Percentiles rank a stretch among this genome's conserved stretches.
These are phyloP conservation scores for Cladosporium sphaerospermum DNA, from an alignment of 2,329 filamentous ascomycete species.

Conservation along the genomic window DNA sequence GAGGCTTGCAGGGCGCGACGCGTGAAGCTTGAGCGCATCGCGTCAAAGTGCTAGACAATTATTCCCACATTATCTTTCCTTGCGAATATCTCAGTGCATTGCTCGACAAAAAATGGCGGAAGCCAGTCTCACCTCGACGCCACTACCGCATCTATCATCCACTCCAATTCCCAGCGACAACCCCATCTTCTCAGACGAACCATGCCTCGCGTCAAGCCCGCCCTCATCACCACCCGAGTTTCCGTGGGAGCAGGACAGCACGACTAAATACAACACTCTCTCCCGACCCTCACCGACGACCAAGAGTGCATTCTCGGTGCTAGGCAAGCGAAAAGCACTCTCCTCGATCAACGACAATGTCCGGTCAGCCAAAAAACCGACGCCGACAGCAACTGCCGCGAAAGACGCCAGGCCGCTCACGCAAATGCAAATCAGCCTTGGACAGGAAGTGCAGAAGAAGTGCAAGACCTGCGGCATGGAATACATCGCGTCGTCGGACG, in stretches of 20 bases:
- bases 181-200: slow-evolving; percentile 22
- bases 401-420: slow-evolving; percentile 33
- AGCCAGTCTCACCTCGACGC: neutral
- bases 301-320: slow-evolving; percentile 28
- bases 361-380: slow-evolving; percentile 21
- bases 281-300: slow-evolving; percentile 13
- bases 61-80: neutral
- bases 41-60: neutral
- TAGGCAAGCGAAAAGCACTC: slow-evolving; percentile 28
- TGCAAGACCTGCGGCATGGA: slow-evolving; percentile 61
- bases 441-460: slow-evolving; percentile 48
- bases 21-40: too few species aligned
- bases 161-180: slow-evolving; percentile 20
- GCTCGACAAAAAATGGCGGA: neutral
- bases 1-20: neutral
- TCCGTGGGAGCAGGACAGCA: slow-evolving; percentile 29
- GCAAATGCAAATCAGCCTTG: slow-evolving; percentile 58
- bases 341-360: slow-evolving; percentile 28
- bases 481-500: slow-evolving; percentile 55
- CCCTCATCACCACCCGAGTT: slow-evolving; percentile 47
- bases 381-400: slow-evolving; percentile 23
- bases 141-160: slow-evolving; percentile 12
- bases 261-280: neutral
- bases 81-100: neutral
- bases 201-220: slow-evolving; percentile 37